Percentiles rank a stretch among this genome's conserved stretches.
phyloP scores from a whole-genome alignment of 495 filamentous ascomycete genomes.

The Poronia punctata region DNA sequence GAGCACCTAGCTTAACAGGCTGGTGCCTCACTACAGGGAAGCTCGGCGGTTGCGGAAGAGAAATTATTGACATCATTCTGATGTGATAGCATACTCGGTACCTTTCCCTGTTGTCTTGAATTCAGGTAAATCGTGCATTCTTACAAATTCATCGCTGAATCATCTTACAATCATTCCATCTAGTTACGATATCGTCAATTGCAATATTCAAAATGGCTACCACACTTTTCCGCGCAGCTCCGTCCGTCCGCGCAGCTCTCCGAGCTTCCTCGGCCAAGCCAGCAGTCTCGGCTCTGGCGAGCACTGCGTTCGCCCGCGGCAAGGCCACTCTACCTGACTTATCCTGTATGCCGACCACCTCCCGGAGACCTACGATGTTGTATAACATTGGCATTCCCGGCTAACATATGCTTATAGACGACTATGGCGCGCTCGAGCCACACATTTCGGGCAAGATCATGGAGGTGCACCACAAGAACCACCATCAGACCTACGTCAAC shows the following conservation, averaged over 20 bases:
- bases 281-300: conserved; percentile 50
- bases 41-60: not conserved
- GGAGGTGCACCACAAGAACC: conserved; percentile 80
- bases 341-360: conserved; percentile 56
- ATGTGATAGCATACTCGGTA: too few relatives aligned
- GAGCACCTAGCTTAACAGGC: too few relatives aligned
- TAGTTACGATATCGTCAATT: not conserved
- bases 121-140: too few relatives aligned
- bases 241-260: conserved; percentile 39
- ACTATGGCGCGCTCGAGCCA: conserved; percentile 89
- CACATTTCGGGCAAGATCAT: conserved; percentile 95
- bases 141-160: too few relatives aligned
- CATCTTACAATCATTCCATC: not conserved
- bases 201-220: conserved; percentile 39
- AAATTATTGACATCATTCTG: conserved; percentile 9
- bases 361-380: not conserved
- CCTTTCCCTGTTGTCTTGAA: not conserved
- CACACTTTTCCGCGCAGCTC: conserved; percentile 44
- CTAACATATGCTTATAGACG: conserved; percentile 44
- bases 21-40: not conserved
- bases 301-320: conserved; percentile 67
- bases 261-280: conserved; percentile 33
- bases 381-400: not conserved
- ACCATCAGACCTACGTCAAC: conserved; percentile 76
- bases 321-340: conserved; percentile 94